Conservation (phyloP, 148 eudicot genomes). For the Fagopyrum tataricum region DNA sequence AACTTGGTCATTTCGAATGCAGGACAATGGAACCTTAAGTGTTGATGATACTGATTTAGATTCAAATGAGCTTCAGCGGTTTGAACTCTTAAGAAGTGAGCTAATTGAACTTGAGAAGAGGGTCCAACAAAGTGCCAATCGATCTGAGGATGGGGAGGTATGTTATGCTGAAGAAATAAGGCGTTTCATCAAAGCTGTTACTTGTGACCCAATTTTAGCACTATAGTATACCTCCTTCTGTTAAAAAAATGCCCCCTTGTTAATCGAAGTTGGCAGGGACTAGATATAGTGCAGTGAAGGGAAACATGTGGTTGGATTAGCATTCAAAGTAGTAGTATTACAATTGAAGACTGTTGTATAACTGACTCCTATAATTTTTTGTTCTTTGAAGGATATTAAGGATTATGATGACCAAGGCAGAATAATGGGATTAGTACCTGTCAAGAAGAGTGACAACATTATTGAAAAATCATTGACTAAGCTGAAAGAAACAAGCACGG, state of each 20-base stretch:
- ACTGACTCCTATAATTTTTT: not conserved
- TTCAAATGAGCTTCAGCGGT: conserved; percentile 70
- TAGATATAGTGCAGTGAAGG: not conserved
- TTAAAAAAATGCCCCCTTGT: not conserved
- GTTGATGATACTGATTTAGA: conserved; percentile 27
- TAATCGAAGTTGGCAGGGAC: not conserved
- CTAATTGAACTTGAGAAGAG: conserved; percentile 85
- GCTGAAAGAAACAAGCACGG: conserved; percentile 86
- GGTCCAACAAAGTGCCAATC: conserved; percentile 69
- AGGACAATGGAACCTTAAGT: conserved; percentile 34
- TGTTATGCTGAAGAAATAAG: conserved; percentile 6
- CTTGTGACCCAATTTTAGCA: not conserved
- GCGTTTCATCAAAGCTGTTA: not conserved
- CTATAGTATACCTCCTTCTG: not conserved
- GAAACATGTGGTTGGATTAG: not conserved
- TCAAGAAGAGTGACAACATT: conserved; percentile 57
- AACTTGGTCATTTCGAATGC: conserved; percentile 21
- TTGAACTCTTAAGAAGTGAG: conserved; percentile 83
- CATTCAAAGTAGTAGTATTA: not conserved
- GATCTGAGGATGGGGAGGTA: conserved; percentile 66
- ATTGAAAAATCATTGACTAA: conserved; percentile 74
- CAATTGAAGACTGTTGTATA: not conserved
- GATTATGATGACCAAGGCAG: conserved; percentile 22
- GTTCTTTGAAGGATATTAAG: conserved; percentile 32
- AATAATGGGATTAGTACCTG: conserved; percentile 32